Base-by-base conservation (phyloP, 164 flowering plant genomes). In the Umbilicus rupestris region DNA sequence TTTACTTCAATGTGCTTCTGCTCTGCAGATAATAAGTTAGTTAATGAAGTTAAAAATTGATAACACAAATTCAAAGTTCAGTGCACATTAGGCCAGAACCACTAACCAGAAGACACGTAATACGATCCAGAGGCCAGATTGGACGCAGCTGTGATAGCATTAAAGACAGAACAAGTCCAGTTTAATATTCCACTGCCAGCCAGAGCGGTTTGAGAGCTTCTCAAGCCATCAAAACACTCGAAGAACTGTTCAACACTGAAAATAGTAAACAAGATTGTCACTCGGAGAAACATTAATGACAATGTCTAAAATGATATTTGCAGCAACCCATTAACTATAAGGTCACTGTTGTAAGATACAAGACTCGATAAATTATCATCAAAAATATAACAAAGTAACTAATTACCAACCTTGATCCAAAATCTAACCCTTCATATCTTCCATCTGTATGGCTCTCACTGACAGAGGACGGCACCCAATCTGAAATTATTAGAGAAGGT, bases 131-230 rank as follows among this genome's bases (percentile, higher is more conserved):
- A 85, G 68, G 97, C 96, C 74, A 95, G 88, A 78, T 74, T 86
- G 65, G 99, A 88, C 35, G 97, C 95, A 69, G 96, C 98, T 73
- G 90, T 87, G 73, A 95, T 84, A 70, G 99, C 91, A 79, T 80
- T 90, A 70, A 92, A 88, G 70, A 95, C 96, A 68, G 98, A 95
- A 79, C 84, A 79, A 31, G 97, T 91, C 97, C 90, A 95, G 78
- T 84, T 87, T 96, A 91, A 92, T 80, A 90, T 76, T 52, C 97
- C 97, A 74, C 96, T 88, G 81, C 77, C 82, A 55, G 90, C 92
- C 60, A 88, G 70, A 67, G 92, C 86, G 49, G 91, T 81, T 62
- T 90, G 98, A 50, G 85, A 87, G 68, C 71, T 83, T 72, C 96
- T 83, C 82, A 95, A 75, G 66, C 69, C 99, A 83, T 95, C 99